Evolutionary conservation across 2,329 filamentous ascomycete genomes (phyloP).

Genomic region (Daldinia sp.): DNA sequence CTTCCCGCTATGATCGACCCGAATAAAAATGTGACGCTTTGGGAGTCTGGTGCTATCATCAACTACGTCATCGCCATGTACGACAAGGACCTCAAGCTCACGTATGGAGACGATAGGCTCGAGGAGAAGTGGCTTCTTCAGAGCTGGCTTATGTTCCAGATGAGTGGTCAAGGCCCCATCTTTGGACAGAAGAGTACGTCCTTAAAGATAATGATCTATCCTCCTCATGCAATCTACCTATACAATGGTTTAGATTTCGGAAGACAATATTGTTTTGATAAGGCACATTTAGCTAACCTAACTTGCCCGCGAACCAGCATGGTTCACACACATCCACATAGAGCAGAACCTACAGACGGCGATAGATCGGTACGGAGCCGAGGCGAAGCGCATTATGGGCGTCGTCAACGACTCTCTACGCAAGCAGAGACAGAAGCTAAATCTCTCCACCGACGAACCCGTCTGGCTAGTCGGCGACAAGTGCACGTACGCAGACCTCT

Average conservation of each 20-base stretch:
- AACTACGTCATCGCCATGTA: conserved; percentile 57
- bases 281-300: not conserved
- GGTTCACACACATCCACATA: conserved; percentile 47
- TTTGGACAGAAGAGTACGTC: conserved; percentile 47
- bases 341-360: conserved; percentile 44
- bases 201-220: not conserved
- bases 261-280: not conserved
- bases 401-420: not conserved
- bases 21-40: conserved; percentile 56
- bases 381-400: not conserved
- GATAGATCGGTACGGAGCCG: conserved; percentile 38
- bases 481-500: conserved; percentile 38
- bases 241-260: too few relatives aligned
- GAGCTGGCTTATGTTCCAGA: conserved; percentile 55
- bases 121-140: conserved; percentile 51
- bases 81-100: conserved; percentile 53
- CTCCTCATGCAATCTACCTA: too few relatives aligned
- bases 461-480: conserved; percentile 39
- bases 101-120: conserved; percentile 47
- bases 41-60: conserved; percentile 60
- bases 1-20: conserved; percentile 49
- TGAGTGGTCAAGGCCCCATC: conserved; percentile 54
- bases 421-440: not conserved
- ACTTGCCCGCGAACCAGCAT: conserved; percentile 29
- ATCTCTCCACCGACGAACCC: conserved; percentile 8